phyloP scores from a whole-genome alignment of 805 yeast species.

The Kluyveromyces nonfermentans region DNA sequence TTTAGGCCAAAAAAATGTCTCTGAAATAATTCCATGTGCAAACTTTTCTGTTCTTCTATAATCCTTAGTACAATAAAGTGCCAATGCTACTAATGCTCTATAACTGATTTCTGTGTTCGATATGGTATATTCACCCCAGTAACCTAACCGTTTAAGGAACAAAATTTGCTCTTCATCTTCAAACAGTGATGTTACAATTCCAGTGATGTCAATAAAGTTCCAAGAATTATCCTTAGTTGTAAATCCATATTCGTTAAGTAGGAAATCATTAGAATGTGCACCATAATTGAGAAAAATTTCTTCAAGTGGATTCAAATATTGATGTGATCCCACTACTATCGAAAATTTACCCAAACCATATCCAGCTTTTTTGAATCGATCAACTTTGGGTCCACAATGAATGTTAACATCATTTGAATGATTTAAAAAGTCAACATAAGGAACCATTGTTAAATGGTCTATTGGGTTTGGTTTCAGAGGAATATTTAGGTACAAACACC shows the following conservation, averaged over 20 bases:
- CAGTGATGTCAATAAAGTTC: conserved; percentile 61
- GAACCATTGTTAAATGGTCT: conserved; percentile 84
- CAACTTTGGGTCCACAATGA: conserved; percentile 45
- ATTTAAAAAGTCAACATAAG: conserved; percentile 81
- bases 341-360: conserved; percentile 27
- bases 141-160: conserved; percentile 44
- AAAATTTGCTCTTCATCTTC: conserved; percentile 29
- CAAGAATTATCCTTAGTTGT: conserved; percentile 46
- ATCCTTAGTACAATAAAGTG: conserved; percentile 32
- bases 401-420: conserved; percentile 42
- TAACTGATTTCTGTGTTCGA: conserved; percentile 48
- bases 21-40: conserved; percentile 21
- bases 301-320: conserved; percentile 26
- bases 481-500: conserved; percentile 75
- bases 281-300: conserved; percentile 78
- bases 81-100: conserved; percentile 67
- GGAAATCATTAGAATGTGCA: conserved; percentile 75
- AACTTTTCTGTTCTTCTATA: conserved; percentile 18
- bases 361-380: conserved; percentile 38
- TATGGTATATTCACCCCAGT: conserved; percentile 68
- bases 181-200: conserved; percentile 31
- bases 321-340: conserved; percentile 16
- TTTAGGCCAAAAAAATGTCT: conserved; percentile 18
- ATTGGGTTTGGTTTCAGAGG: conserved; percentile 41
- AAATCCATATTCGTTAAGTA: conserved; percentile 85